Conservation (phyloP, 495 filamentous ascomycete genomes). For the Penicillium arizonense region DNA sequence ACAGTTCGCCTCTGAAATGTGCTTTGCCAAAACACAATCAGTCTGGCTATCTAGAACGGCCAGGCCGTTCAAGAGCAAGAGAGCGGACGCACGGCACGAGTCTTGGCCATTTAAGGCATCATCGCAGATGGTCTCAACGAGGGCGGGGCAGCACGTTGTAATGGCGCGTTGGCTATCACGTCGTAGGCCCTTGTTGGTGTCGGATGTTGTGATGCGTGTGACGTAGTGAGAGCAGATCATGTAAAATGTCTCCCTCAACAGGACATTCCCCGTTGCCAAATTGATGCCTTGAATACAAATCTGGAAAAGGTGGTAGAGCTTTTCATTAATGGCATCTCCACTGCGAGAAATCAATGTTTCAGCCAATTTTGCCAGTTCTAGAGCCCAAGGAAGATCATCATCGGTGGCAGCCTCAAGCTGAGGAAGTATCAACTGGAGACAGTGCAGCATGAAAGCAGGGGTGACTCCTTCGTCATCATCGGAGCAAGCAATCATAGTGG, state of each 20-base stretch:
- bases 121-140: conserved; percentile 86
- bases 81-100: conserved; percentile 74
- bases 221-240: conserved; percentile 85
- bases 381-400: conserved; percentile 60
- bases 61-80: conserved; percentile 73
- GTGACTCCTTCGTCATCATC: conserved; percentile 66
- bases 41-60: conserved; percentile 63
- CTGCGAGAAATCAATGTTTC: conserved; percentile 65
- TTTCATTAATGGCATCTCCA: conserved; percentile 79
- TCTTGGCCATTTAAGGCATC: conserved; percentile 87
- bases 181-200: conserved; percentile 38
- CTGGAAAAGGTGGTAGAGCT: conserved; percentile 88
- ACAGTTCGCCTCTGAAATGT: conserved; percentile 83
- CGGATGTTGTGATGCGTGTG: conserved; percentile 60
- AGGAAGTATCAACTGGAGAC: conserved; percentile 80
- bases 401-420: conserved; percentile 73
- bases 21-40: conserved; percentile 70
- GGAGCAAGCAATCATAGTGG: conserved; percentile 73
- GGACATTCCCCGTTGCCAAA: conserved; percentile 63
- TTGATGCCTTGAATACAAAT: conserved; percentile 72
- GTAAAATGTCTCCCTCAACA: conserved; percentile 80
- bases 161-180: conserved; percentile 72
- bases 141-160: conserved; percentile 69
- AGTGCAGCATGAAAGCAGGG: conserved; percentile 75
- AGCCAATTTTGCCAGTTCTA: conserved; percentile 73